These are phyloP conservation scores for Fusarium temperatum DNA, from an alignment of 2,329 filamentous ascomycete species.

Conservation along the genomic window DNA sequence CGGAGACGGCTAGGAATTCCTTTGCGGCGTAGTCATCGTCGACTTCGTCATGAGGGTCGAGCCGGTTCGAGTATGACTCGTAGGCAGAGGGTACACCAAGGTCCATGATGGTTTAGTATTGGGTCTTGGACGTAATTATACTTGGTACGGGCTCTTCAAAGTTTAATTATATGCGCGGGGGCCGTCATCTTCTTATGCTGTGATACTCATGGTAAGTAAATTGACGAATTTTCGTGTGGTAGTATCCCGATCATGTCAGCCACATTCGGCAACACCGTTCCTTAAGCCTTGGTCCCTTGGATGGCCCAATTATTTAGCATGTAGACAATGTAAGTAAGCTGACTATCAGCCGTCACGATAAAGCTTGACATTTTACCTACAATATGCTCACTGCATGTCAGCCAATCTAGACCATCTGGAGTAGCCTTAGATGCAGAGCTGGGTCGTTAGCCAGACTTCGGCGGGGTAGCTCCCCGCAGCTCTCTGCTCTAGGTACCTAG, in stretches of 20 bases:
- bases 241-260: not conserved
- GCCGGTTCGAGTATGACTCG: conserved; percentile 11
- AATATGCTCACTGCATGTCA: not conserved
- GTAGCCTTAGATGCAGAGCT: not conserved
- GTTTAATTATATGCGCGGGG: not conserved
- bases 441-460: not conserved
- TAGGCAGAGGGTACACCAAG: not conserved
- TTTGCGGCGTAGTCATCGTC: not conserved
- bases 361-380: not conserved
- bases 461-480: not conserved
- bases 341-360: not conserved
- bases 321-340: not conserved
- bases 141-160: not conserved
- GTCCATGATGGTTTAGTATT: not conserved
- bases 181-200: not conserved
- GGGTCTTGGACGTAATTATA: not conserved
- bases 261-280: not conserved
- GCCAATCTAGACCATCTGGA: not conserved
- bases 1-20: not conserved
- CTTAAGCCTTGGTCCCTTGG: accelerated
- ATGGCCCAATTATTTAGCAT: not conserved
- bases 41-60: conserved; percentile 6
- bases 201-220: not conserved
- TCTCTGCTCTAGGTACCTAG: too few relatives aligned
- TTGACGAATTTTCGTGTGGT: not conserved